Evolutionary conservation across 768 basidiomycete genomes (phyloP).

Genomic region (Harrya chromipes): DNA sequence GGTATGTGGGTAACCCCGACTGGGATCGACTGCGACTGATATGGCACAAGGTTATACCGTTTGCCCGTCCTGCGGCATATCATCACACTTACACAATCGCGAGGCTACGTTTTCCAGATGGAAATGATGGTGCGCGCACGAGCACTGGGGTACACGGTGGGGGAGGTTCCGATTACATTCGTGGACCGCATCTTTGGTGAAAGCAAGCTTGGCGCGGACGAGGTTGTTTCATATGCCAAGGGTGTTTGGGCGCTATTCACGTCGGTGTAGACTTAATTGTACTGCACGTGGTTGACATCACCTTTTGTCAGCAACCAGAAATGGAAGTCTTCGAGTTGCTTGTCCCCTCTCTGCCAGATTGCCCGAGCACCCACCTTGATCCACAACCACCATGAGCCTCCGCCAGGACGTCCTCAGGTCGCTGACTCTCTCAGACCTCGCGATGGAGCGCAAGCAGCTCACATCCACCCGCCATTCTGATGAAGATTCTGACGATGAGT

Average conservation of each 20-base stretch:
- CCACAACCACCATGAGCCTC: constrained; percentile 53
- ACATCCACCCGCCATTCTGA: constrained; percentile 18
- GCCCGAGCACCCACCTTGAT: background rate
- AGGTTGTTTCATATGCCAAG: constrained; percentile 83
- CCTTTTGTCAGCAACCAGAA: constrained; percentile 18
- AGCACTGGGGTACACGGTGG: constrained; percentile 78
- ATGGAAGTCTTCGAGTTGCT: constrained; percentile 4
- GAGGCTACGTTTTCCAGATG: constrained; percentile 97
- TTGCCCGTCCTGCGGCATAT: constrained; percentile 73
- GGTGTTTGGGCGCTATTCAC: constrained; percentile 82
- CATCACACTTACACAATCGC: constrained; percentile 79
- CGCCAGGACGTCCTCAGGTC: constrained; percentile 69
- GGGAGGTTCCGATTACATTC: constrained; percentile 92
- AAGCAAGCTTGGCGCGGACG: constrained; percentile 86
- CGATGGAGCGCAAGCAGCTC: constrained; percentile 25
- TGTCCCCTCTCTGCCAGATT: background rate
- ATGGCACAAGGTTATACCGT: constrained; percentile 62
- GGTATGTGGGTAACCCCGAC: constrained; percentile 44
- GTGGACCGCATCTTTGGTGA: constrained; percentile 93
- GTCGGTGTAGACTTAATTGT: constrained; percentile 46
- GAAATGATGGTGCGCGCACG: constrained; percentile 95
- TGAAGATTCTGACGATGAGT: constrained; percentile 63
- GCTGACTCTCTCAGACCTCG: constrained; percentile 37
- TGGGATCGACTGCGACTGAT: background rate
- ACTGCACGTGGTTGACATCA: constrained; percentile 14